Conservation (phyloP, 164 flowering plant species). For the Protea cynaroides region DNA sequence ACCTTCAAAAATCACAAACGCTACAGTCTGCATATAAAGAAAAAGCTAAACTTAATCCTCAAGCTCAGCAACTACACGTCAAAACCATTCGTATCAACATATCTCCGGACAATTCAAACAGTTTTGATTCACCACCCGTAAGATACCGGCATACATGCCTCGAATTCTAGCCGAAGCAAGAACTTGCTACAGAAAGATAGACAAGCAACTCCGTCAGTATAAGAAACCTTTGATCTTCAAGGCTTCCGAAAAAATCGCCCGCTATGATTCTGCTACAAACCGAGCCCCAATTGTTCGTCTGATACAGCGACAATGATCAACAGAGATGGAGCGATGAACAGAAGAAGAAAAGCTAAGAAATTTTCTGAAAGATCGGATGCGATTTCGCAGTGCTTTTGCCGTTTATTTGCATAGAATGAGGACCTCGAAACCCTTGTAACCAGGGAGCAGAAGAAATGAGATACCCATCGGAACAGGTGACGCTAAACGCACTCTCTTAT, state of each 20-base stretch:
- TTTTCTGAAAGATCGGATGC: slow-evolving; percentile 7
- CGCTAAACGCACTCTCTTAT: not conserved
- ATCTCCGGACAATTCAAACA: slow-evolving; percentile 5
- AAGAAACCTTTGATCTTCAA: slow-evolving; percentile 15
- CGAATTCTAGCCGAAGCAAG: not conserved
- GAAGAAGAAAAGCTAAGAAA: not conserved
- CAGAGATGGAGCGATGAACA: not conserved
- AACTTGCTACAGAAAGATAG: not conserved
- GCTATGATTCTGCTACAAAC: slow-evolving; percentile 4
- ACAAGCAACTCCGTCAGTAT: not conserved
- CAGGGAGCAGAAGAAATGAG: slow-evolving; percentile 1
- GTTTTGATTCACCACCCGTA: slow-evolving; percentile 1
- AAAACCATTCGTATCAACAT: slow-evolving; percentile 5
- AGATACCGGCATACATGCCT: slow-evolving; percentile 2
- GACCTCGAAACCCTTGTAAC: slow-evolving; percentile 10
- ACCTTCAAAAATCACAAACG: slow-evolving; percentile 2
- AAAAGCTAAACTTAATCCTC: not conserved
- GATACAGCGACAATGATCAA: not conserved
- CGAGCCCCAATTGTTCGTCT: slow-evolving; percentile 1
- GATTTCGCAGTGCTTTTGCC: slow-evolving; percentile 2
- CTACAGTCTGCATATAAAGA: not conserved
- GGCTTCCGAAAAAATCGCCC: not conserved
- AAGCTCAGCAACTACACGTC: not conserved
- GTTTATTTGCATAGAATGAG: not conserved
- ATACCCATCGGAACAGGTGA: not conserved